Base-by-base conservation (phyloP, 2,329 filamentous ascomycete species). In the Pseudonectria foliicola region DNA sequence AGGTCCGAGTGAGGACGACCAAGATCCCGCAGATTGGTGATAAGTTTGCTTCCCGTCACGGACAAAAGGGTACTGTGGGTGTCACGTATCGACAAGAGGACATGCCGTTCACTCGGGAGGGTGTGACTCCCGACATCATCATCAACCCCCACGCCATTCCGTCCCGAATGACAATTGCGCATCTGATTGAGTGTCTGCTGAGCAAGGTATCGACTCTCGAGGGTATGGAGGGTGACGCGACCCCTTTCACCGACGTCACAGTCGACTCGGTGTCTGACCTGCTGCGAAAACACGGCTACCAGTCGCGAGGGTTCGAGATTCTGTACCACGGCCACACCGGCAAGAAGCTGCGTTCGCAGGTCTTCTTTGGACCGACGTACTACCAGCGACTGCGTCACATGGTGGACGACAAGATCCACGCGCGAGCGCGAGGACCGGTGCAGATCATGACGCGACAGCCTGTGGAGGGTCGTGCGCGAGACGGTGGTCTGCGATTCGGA, bases 351-450 rank as follows among this genome's bases (percentile, higher is more conserved):
- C 82, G 87, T 29, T 85, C 89, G 1, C 92, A 98, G 62, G 82
- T 96, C 36, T 98, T 98, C 77, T 77, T 98, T 38, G 92, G 92
- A 7, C 92, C 92, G 1, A 98, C 92, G 1, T 98, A 98, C 70
- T 98, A 98, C 67, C 92, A 98, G 66, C 88, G 93, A 63, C 77
- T 98, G 41, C 83, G 92, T 46, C 93, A 98, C 67, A 98, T 98
- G 93, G 93, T 98, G 50, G 92, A 98, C 61, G 92, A 98, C 73
- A 98, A 98, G 76, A 98, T 98, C 53, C 92, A 98, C 67, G 93
- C 92, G n/a, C 85, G 93, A 64, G 92, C 93, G 11, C 83, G 92
- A 59, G 92, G 93, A 25, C 92, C 92, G 1, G 85, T 95, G 14
- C 92, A 98, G 66, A 98, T 98, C 55, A 77, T 98, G 67, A 98